Evolutionary conservation across 2,329 filamentous ascomycete genomes (phyloP), one percentile per base, ranked within the genome.

Genomic region (Tolypocladium sp.): DNA sequence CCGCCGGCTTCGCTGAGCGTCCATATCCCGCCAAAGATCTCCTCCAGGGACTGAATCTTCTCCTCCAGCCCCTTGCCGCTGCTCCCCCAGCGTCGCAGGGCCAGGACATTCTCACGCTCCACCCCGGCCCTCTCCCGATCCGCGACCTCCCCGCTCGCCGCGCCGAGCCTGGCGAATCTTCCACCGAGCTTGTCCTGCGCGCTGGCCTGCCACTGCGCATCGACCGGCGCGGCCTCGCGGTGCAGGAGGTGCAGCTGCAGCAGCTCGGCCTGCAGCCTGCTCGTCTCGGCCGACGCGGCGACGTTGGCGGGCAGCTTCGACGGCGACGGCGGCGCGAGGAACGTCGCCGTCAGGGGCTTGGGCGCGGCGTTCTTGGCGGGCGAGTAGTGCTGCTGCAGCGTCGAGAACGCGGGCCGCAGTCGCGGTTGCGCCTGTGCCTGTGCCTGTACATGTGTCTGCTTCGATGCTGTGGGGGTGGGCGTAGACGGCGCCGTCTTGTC

Each of bases 201-300:
- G 65, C 82, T 85, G 2, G 72, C 77, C 60, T 79, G 78, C 83
- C 85, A 89, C 58, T 78, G 73, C 4, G 68, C 65, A 1, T 76
- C 68, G 0, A 78, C 78, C 3, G 68, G 61, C 2, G 70, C 70
- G 4, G 82, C 79, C 57, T 80, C 79, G 62, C 81, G 79, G 69
- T 89, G 86, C 27, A 90, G 69, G 9, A 89, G 73, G 55, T 87
- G 84, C 9, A 89, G 75, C 66, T 88, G 85, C 30, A 90, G 74
- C 2, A 90, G 77, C 67, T 87, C 83, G 2, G 85, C 81, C 69
- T 89, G 87, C 8, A 87, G 73, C 42, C 77, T 79, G 55, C 76
- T 77, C 9, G 79, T 85, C 69, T 86, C 83, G 57, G 81, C 82
- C 1, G 82, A 82, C 35, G 81, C 73, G 57, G 82, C 82, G 17